These are phyloP conservation scores for Fraxinus nigra DNA, from an alignment of 305 asterid species.

Conservation along the genomic window DNA sequence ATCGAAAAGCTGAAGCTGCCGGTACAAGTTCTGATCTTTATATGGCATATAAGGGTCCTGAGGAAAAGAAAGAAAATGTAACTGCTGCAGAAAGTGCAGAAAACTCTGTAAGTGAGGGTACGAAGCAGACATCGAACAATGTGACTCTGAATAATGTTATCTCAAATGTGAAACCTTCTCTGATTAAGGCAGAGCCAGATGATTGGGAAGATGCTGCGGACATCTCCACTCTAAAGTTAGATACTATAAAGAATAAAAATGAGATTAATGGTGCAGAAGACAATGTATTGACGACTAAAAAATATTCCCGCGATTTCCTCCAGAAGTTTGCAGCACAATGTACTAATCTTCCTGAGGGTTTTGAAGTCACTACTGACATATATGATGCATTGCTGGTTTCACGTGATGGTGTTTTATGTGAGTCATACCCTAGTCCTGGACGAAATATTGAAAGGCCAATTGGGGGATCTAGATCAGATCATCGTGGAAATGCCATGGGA, in stretches of 20 bases:
- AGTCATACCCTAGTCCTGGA: conserved; percentile 53
- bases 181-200: conserved; percentile 67
- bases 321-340: conserved; percentile 63
- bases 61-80: conserved; percentile 58
- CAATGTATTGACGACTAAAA: conserved; percentile 44
- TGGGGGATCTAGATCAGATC: conserved; percentile 56
- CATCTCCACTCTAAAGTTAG: conserved; percentile 56
- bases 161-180: conserved; percentile 38
- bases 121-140: conserved; percentile 33
- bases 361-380: conserved; percentile 42
- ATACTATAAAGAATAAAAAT: conserved; percentile 35
- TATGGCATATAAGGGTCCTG: conserved; percentile 84
- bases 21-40: conserved; percentile 74
- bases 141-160: conserved; percentile 36
- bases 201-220: conserved; percentile 97
- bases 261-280: conserved; percentile 39
- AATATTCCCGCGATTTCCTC: conserved; percentile 75
- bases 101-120: conserved; percentile 28
- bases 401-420: conserved; percentile 31
- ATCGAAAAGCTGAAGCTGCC: conserved; percentile 63
- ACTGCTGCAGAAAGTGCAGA: conserved; percentile 39
- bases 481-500: conserved; percentile 56
- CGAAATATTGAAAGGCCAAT: conserved; percentile 60
- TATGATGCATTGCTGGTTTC: conserved; percentile 43
- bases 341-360: conserved; percentile 60